Percentiles rank a stretch among this genome's conserved stretches.
Evolutionary conservation across 2,329 filamentous ascomycete species (phyloP).

Genomic region (Fusarium xyrophilum): DNA sequence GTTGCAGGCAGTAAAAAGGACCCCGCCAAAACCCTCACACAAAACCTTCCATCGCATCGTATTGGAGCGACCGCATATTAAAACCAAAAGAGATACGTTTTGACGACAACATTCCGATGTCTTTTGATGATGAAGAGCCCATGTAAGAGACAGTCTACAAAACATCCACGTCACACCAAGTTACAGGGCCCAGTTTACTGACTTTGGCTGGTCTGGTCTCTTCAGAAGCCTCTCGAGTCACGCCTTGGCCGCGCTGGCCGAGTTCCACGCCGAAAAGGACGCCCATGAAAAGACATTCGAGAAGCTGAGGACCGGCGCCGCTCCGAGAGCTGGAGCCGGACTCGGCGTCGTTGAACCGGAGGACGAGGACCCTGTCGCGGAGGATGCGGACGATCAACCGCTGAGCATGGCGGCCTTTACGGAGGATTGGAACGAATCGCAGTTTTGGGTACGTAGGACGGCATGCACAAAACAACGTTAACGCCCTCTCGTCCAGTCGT

Average conservation of each 20-base stretch:
- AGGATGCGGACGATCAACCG: conserved; percentile 53
- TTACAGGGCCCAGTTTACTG: conserved; percentile 2
- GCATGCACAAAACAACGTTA: not conserved
- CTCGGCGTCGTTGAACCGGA: conserved; percentile 50
- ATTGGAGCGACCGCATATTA: not conserved
- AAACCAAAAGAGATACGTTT: conserved; percentile 1
- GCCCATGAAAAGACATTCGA: conserved; percentile 70
- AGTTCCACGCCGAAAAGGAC: conserved; percentile 78
- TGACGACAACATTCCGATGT: conserved; percentile 32
- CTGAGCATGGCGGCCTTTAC: conserved; percentile 73
- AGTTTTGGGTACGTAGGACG: conserved; percentile 73
- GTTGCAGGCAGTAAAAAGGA: not conserved
- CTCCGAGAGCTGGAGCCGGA: conserved; percentile 27
- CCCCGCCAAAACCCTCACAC: conserved; percentile 28
- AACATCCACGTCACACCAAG: not conserved
- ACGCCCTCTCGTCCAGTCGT: conserved; percentile 3
- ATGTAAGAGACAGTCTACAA: conserved; percentile 46
- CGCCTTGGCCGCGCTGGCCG: conserved; percentile 72
- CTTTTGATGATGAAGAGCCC: conserved; percentile 55
- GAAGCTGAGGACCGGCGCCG: conserved; percentile 53
- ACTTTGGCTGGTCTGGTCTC: conserved; percentile 2
- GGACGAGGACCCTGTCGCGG: conserved; percentile 40
- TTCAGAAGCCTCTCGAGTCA: conserved; percentile 65
- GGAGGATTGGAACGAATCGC: conserved; percentile 83
- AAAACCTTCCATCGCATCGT: conserved; percentile 12